A percentile compares a stretch with the other conserved stretches of the same genome.
Evolutionary conservation across 2,329 filamentous ascomycete species (phyloP).

Genomic region (Monilinia laxa): DNA sequence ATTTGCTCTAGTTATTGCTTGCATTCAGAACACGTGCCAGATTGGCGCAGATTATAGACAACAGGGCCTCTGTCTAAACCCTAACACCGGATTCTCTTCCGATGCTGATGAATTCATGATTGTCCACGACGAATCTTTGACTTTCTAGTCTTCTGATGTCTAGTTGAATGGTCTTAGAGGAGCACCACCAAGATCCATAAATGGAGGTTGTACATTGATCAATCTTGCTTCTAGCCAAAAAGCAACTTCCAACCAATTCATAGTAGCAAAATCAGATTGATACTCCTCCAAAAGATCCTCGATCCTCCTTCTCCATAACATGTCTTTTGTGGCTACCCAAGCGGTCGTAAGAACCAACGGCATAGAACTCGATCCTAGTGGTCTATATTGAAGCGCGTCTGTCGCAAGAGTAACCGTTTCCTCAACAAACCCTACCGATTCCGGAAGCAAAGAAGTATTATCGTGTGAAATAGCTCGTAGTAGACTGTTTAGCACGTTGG

Average conservation of each 20-base stretch:
- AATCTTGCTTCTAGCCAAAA: neutral
- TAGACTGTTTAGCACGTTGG: neutral
- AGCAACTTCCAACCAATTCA: constrained; percentile 11
- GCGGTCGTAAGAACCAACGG: neutral
- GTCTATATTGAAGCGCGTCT: neutral
- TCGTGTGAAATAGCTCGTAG: neutral
- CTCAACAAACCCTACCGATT: neutral
- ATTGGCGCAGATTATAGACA: too few relatives aligned
- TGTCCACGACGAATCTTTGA: too few relatives aligned
- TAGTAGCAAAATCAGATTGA: neutral
- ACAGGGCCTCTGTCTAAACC: too few relatives aligned
- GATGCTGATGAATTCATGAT: too few relatives aligned
- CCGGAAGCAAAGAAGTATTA: neutral
- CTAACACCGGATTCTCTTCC: too few relatives aligned
- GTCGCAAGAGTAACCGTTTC: neutral
- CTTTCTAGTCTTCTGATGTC: neutral
- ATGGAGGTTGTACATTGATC: neutral
- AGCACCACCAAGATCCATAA: neutral
- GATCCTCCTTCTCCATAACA: neutral
- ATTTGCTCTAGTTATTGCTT: too few relatives aligned
- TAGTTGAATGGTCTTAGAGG: neutral
- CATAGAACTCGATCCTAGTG: neutral
- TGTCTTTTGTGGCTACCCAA: neutral
- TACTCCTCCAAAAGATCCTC: constrained; percentile 4
- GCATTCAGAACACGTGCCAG: too few relatives aligned